Percentiles rank a stretch among this genome's conserved stretches.
phyloP scores from a whole-genome alignment of 2,329 filamentous ascomycete genomes.

The Clonostachys sp. region DNA sequence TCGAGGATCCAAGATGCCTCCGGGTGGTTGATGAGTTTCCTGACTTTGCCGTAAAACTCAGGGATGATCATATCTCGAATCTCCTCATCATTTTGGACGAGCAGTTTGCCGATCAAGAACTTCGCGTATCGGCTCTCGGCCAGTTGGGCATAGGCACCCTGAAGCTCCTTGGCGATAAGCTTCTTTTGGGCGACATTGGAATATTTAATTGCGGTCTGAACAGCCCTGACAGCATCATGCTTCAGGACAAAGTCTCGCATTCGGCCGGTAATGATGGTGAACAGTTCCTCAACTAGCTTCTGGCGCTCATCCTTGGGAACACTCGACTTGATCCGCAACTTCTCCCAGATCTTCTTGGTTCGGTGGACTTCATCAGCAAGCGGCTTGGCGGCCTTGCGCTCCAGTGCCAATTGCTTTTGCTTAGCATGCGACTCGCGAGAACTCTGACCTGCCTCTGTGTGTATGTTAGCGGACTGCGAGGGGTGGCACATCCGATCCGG shows the following conservation, averaged over 20 bases:
- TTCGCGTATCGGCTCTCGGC: constrained; percentile 97
- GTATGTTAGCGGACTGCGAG: constrained; percentile 3
- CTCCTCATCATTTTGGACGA: constrained; percentile 85
- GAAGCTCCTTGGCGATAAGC: constrained; percentile 81
- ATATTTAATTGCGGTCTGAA: constrained; percentile 97
- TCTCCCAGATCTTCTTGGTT: constrained; percentile 97
- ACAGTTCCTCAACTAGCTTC: constrained; percentile 82
- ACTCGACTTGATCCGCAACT: constrained; percentile 86
- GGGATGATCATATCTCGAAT: constrained; percentile 85
- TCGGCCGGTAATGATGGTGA: constrained; percentile 82
- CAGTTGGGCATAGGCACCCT: constrained; percentile 77
- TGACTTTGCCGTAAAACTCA: constrained; percentile 92
- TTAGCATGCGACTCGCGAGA: constrained; percentile 88
- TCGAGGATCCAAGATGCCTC: constrained; percentile 98
- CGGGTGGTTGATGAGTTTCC: constrained; percentile 89
- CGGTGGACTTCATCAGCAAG: constrained; percentile 84
- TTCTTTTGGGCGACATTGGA: constrained; percentile 78
- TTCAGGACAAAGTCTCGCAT: constrained; percentile 97
- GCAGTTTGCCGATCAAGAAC: constrained; percentile 91
- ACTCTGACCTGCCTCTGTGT: constrained; percentile 43
- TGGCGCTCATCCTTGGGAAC: constrained; percentile 86
- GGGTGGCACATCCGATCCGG: not conserved
- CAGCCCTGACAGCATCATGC: constrained; percentile 93
- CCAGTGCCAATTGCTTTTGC: constrained; percentile 81
- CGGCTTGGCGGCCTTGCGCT: constrained; percentile 89